Conservation (phyloP, 352 stramenopile genomes). For the Pythium brachiatum region DNA sequence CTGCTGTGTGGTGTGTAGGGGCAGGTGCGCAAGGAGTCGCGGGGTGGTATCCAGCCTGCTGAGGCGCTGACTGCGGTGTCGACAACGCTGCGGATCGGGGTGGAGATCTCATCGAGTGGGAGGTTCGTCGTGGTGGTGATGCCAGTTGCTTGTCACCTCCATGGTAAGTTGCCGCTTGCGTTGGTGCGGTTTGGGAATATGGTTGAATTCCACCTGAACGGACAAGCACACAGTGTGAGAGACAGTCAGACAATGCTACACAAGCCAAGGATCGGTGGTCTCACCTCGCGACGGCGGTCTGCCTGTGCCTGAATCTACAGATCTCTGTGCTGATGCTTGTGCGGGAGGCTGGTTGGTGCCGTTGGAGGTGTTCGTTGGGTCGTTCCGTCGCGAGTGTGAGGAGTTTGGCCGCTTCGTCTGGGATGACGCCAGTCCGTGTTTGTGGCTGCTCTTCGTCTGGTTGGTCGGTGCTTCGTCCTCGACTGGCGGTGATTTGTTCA, state of each 20-base stretch:
- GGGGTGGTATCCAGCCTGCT: not conserved
- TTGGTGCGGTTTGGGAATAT: not conserved
- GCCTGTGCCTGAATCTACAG: not conserved
- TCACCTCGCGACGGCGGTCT: not conserved
- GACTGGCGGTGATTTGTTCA: constrained; percentile 1
- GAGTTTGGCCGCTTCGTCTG: constrained; percentile 6
- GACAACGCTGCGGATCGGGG: not conserved
- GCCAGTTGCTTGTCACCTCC: not conserved
- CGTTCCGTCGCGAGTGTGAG: constrained; percentile 13
- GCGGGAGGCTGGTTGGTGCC: not conserved
- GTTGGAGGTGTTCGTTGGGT: constrained; percentile 3
- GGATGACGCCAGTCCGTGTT: not conserved
- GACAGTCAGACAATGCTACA: not conserved
- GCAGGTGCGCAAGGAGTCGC: not conserved
- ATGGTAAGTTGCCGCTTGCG: not conserved
- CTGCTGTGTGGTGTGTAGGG: constrained; percentile 2
- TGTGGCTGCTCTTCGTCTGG: not conserved
- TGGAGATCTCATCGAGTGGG: not conserved
- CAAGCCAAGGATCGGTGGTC: not conserved
- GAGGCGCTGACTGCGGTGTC: not conserved
- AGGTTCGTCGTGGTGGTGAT: not conserved
- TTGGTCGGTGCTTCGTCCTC: not conserved
- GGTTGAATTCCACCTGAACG: not conserved
- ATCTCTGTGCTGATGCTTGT: not conserved
- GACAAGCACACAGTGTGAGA: not conserved